Conservation (phyloP, 2,329 filamentous ascomycete species). For the Chrysosporium queenslandicum region DNA sequence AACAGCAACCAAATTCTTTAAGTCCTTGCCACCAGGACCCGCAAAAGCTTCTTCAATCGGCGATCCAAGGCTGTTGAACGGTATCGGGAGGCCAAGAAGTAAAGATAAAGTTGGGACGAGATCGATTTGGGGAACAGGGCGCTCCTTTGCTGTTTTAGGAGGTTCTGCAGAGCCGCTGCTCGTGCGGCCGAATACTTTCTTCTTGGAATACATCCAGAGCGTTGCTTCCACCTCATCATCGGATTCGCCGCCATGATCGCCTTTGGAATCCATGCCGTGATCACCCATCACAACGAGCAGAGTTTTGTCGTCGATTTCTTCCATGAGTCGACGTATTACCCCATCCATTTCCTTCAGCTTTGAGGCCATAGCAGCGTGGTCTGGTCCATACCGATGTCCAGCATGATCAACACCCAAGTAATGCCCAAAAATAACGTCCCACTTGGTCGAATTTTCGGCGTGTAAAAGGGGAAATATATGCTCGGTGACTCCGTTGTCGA, state of each 20-base stretch:
- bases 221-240: constrained; percentile 92
- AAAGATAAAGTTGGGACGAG: constrained; percentile 85
- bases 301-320: constrained; percentile 69
- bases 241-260: constrained; percentile 96
- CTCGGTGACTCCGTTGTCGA: constrained; percentile 88
- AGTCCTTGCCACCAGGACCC: constrained; percentile 52
- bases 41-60: constrained; percentile 93
- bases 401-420: constrained; percentile 94
- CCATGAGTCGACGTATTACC: constrained; percentile 62
- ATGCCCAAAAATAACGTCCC: constrained; percentile 94
- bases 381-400: constrained; percentile 87
- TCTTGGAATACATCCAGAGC: constrained; percentile 96
- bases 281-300: constrained; percentile 96
- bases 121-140: constrained; percentile 75
- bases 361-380: constrained; percentile 80
- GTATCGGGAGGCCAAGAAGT: constrained; percentile 80
- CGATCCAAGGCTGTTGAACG: constrained; percentile 86
- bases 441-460: constrained; percentile 54
- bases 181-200: constrained; percentile 69
- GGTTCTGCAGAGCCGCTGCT: constrained; percentile 49
- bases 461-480: constrained; percentile 71
- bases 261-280: constrained; percentile 95
- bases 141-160: constrained; percentile 60
- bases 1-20: constrained; percentile 66
- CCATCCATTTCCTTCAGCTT: constrained; percentile 87